Evolutionary conservation across 2,329 filamentous ascomycete species (phyloP), one percentile per base, ranked within the genome.

Genomic region (Ascochyta rabiei): DNA sequence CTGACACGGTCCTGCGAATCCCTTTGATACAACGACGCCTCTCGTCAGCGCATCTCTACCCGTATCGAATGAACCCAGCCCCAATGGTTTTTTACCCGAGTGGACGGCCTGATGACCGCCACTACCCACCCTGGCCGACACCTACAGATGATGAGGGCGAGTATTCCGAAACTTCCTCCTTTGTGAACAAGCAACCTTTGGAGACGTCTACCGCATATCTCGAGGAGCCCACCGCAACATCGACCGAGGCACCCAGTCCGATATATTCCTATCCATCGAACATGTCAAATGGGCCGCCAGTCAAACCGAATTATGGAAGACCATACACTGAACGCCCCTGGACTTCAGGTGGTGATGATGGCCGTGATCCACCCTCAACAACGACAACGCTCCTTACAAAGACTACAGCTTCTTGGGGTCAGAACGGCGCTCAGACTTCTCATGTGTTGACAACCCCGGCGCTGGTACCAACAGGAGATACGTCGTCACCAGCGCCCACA

Each of bases 31-130:
- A 48, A 49, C 41, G 41, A 48, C 37, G 46, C 55, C 56, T 61
- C 51, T 56, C 58, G 59, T 67, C 62, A 67, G 63, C 63, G 21
- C 37, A 48, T 43, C 48, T 49, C 41, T 50, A 43, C 42, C 49
- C 49, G 28, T 8, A 45, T 53, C 35, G 51, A 44, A 46, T 39
- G 41, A 59, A 53, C 49, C 43, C 41, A 56, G 45, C 38, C 48
- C 55, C 35, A 56, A 67, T 67, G 64, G 55, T 63, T 55, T 54
- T 53, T 48, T 56, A 48, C 15, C 19, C 37, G 52, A 35, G 50
- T 41, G 41, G 31, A 50, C 46, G 52, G 24, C 13, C 46, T 23
- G 46, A 42, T 21, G 41, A 38, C 35, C 15, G 50, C 52, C 40
- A 19, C 12, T 21, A 38, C 10, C 35, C 19, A 12, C 35, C 35